Conservation (phyloP, 352 stramenopile species). For the Phytophthora boehmeriae region DNA sequence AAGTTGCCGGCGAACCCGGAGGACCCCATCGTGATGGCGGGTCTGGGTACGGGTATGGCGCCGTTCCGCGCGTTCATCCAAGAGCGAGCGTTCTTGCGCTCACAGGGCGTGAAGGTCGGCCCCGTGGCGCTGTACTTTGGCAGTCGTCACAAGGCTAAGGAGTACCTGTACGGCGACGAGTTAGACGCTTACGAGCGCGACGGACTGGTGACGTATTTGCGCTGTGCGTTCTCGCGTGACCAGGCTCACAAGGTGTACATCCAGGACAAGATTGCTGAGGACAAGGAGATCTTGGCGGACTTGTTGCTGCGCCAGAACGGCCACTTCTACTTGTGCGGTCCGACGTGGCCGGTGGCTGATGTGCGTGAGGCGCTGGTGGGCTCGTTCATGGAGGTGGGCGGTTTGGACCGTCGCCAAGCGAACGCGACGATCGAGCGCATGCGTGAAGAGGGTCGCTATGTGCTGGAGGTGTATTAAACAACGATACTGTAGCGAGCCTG, state of each 20-base stretch:
- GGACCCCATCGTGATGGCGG: conserved; percentile 87
- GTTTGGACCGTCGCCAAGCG: conserved; percentile 67
- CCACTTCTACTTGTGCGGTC: conserved; percentile 88
- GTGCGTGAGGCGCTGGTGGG: conserved; percentile 71
- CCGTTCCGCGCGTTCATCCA: conserved; percentile 93
- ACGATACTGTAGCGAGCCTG: too few relatives aligned
- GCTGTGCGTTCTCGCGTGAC: conserved; percentile 88
- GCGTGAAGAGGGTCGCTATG: conserved; percentile 80
- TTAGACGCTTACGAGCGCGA: conserved; percentile 85
- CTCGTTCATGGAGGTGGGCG: conserved; percentile 57
- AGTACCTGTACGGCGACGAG: conserved; percentile 97
- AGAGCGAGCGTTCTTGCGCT: conserved; percentile 79
- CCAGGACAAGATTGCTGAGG: conserved; percentile 87
- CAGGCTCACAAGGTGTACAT: conserved; percentile 92
- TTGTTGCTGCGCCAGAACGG: conserved; percentile 76
- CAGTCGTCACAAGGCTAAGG: conserved; percentile 90
- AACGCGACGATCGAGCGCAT: conserved; percentile 81
- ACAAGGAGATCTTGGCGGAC: conserved; percentile 77
- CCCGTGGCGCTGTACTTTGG: conserved; percentile 95
- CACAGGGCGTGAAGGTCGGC: conserved; percentile 67
- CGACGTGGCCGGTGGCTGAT: conserved; percentile 81
- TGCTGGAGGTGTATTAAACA: conserved; percentile 86
- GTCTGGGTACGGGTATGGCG: conserved; percentile 88
- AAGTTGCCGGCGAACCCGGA: conserved; percentile 70
- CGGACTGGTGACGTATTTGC: conserved; percentile 82